Evolutionary conservation across 2,329 filamentous ascomycete species (phyloP).

Genomic region (Chaetomiaceae sp.): DNA sequence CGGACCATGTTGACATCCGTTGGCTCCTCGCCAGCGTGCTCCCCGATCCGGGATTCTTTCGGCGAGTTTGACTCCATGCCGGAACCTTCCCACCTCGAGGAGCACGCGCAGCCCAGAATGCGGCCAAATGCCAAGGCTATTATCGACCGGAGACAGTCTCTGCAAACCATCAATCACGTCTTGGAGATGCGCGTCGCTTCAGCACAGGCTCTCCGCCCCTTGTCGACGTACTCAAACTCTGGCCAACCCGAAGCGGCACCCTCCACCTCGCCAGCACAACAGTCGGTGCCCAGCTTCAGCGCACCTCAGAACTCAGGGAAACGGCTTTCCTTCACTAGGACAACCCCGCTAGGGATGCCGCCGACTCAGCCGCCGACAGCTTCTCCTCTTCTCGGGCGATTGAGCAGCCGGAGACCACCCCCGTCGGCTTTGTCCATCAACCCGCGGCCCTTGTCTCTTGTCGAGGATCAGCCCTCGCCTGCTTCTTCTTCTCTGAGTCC

Average conservation of each 20-base stretch:
- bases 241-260: slow-evolving; percentile 14
- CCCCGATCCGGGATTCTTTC: slow-evolving; percentile 52
- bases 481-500: slow-evolving; percentile 19
- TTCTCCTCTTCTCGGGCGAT: slow-evolving; percentile 12
- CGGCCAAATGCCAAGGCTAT: slow-evolving; percentile 53
- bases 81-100: slow-evolving; percentile 25
- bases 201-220: slow-evolving; percentile 25
- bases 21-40: slow-evolving; percentile 53
- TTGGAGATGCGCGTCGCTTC: slow-evolving; percentile 37
- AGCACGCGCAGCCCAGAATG: slow-evolving; percentile 32
- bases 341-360: slow-evolving; percentile 19
- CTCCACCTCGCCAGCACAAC: slow-evolving; percentile 19
- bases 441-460: slow-evolving; percentile 50
- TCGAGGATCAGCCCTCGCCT: slow-evolving; percentile 51
- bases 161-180: slow-evolving; percentile 44
- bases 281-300: slow-evolving; percentile 49
- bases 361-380: slow-evolving; percentile 6
- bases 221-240: slow-evolving; percentile 26
- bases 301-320: slow-evolving; percentile 44
- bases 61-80: slow-evolving; percentile 34
- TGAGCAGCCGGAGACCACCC: slow-evolving; percentile 34
- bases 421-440: slow-evolving; percentile 44
- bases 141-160: slow-evolving; percentile 47
- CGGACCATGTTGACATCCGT: slow-evolving; percentile 57
- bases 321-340: slow-evolving; percentile 41